Evolutionary conservation across 306 rosid species (phyloP), one percentile per base, ranked within the genome.

Genomic region (Ceratonia siliqua): DNA sequence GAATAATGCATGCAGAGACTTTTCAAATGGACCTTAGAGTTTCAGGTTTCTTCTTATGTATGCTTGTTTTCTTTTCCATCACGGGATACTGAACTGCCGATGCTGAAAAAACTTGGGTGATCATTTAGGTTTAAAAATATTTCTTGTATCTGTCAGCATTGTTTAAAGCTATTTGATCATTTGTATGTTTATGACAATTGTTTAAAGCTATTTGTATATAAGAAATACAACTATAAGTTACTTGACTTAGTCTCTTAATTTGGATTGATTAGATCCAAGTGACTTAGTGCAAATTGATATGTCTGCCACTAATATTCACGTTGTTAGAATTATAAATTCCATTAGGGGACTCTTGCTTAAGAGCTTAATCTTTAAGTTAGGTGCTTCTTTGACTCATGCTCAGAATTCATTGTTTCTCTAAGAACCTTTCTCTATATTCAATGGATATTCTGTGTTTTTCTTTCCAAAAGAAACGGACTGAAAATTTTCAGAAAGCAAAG

Each of bases 1-100:
- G 72, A 72, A 54, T 62, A 62, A 59, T 72, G 77, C 74, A 43
- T 64, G 61, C 64, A 70, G 24, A 38, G 7, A 45, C 43, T 65
- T 59, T 75, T 18, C 15, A 38, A 42, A 59, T 28, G 22, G 18
- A 11, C 10, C 56, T 28, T 30, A 48, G 68, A 66, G 30, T 74
- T 62, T 67, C 65, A 14, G 12, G 38, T 63, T 74, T 69, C 43
- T 36, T 78, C 53, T 41, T 12, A 8, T 42, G 27, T 11, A 65
- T 76, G 27, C 30, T 55, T 70, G 55, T 53, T 62, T 70, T 25
- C 68, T 70, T 70, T 32, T 62, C 30, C 55, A 36, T 49, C n/a
- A 8, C 7, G 21, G 20, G 15, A 38, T 59, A 54, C 68, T 72
- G 62, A 70, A 72, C 35, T 52, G 43, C 4, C 10, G 42, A 53